Percentiles rank a stretch among this genome's conserved stretches.
Evolutionary conservation across 2,329 filamentous ascomycete species (phyloP).

Genomic region (Aspergillus pseudonomiae): DNA sequence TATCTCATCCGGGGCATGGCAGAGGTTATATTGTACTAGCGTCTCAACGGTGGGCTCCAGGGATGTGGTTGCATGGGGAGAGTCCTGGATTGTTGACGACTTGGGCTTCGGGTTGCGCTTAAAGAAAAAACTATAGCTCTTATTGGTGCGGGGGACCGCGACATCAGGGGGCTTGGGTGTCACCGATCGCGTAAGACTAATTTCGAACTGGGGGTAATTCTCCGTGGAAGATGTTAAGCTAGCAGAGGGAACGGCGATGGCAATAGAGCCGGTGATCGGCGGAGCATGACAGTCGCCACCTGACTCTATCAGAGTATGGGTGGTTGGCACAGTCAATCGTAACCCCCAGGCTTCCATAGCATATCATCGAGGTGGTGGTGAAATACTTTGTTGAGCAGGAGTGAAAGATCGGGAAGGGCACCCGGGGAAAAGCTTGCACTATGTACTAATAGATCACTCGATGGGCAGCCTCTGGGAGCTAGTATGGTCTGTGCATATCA

Average conservation of each 20-base stretch:
- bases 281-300: neutral
- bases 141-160: neutral
- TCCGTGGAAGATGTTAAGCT: neutral
- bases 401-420: neutral
- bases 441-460: neutral
- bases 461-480: neutral
- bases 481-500: neutral
- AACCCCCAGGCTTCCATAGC: constrained; percentile 1
- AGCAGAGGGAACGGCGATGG: neutral
- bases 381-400: neutral
- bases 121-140: neutral
- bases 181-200: neutral
- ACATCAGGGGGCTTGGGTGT: too few species aligned
- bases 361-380: neutral
- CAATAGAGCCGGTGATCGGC: neutral
- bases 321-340: neutral
- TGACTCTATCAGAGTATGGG: neutral
- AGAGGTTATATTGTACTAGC: neutral
- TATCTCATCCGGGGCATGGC: neutral
- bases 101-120: neutral
- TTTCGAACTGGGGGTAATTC: neutral
- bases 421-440: neutral
- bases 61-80: too few species aligned
- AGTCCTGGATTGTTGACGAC: neutral
- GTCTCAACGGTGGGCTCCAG: neutral